Evolutionary conservation across 2,329 filamentous ascomycete species (phyloP).

Genomic region (Colletotrichum lini): DNA sequence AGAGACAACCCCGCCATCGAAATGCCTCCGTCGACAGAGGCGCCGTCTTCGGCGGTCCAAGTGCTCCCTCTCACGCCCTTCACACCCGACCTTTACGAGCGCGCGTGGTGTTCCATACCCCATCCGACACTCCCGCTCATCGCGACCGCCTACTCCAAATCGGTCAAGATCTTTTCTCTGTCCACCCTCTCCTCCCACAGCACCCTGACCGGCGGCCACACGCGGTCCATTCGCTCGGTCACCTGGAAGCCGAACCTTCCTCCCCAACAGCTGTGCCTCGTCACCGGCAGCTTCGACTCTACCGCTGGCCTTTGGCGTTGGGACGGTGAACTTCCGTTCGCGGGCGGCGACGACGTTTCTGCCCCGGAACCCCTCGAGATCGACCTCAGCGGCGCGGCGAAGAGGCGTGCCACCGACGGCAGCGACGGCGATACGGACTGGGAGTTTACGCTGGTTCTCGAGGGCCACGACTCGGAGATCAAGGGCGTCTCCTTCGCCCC

Average conservation of each 20-base stretch:
- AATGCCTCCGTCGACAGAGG: slow-evolving; percentile 26
- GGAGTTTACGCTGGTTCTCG: slow-evolving; percentile 91
- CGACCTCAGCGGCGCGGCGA: slow-evolving; percentile 52
- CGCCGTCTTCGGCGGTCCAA: slow-evolving; percentile 37
- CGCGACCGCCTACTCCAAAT: slow-evolving; percentile 90
- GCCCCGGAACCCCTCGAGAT: slow-evolving; percentile 55
- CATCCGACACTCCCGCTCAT: slow-evolving; percentile 91
- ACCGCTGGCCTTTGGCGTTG: slow-evolving; percentile 88
- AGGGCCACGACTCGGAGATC: slow-evolving; percentile 96
- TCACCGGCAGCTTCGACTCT: slow-evolving; percentile 94
- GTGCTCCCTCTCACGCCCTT: slow-evolving; percentile 65
- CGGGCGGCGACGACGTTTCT: slow-evolving; percentile 39
- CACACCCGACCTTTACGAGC: slow-evolving; percentile 72
- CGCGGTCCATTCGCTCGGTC: slow-evolving; percentile 86
- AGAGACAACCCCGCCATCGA: slow-evolving; percentile 7
- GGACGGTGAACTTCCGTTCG: slow-evolving; percentile 60
- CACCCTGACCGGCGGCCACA: slow-evolving; percentile 87
- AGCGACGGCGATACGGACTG: slow-evolving; percentile 84
- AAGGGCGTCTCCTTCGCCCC: slow-evolving; percentile 83
- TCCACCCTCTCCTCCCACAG: slow-evolving; percentile 84
- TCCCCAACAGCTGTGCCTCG: slow-evolving; percentile 79
- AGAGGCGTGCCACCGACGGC: not conserved
- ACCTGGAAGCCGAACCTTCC: slow-evolving; percentile 83
- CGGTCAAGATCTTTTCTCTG: slow-evolving; percentile 91
- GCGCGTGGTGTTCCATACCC: slow-evolving; percentile 88